These are phyloP conservation scores for Mortierella sp. DNA, from an alignment of 371 early-diverging fungal genomes.

Conservation along the genomic window DNA sequence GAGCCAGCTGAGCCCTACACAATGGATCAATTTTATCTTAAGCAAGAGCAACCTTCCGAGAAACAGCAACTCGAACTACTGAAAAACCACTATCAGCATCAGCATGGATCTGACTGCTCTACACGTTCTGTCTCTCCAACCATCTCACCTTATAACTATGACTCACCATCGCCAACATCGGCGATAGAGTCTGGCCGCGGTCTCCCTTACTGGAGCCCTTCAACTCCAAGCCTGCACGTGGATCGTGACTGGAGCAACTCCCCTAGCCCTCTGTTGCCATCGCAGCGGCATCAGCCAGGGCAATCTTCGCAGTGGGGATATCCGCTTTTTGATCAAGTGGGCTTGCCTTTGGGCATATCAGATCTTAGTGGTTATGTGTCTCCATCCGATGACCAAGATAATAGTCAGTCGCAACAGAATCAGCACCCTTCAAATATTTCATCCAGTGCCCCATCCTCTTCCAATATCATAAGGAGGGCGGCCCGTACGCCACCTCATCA, in stretches of 20 bases:
- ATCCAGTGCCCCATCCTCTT: not conserved
- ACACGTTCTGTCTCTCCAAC: conserved; percentile 23
- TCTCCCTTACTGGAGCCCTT: conserved; percentile 43
- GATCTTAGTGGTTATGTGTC: not conserved
- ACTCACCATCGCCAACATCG: conserved; percentile 22
- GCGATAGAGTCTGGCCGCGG: conserved; percentile 6
- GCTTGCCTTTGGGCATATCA: not conserved
- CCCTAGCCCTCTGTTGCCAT: conserved; percentile 25
- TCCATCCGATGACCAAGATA: not conserved
- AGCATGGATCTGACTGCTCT: not conserved
- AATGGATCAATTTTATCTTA: conserved; percentile 4
- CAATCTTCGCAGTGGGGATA: conserved; percentile 21
- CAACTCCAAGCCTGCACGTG: conserved; percentile 21
- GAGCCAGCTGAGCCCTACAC: conserved; percentile 6
- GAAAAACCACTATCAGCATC: conserved; percentile 4
- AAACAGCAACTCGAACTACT: not conserved
- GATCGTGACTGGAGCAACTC: conserved; percentile 30
- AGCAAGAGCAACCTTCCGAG: conserved; percentile 14
- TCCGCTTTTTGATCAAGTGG: conserved; percentile 38
- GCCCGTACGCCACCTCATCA: conserved; percentile 18
- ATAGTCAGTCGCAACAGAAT: conserved; percentile 9
- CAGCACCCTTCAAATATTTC: not conserved
- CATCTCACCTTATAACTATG: conserved; percentile 16
- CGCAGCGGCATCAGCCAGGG: not conserved
- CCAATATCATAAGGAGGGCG: conserved; percentile 15